Conservation (phyloP, 495 filamentous ascomycete species). For the Hypomontagnella submonticulosa region DNA sequence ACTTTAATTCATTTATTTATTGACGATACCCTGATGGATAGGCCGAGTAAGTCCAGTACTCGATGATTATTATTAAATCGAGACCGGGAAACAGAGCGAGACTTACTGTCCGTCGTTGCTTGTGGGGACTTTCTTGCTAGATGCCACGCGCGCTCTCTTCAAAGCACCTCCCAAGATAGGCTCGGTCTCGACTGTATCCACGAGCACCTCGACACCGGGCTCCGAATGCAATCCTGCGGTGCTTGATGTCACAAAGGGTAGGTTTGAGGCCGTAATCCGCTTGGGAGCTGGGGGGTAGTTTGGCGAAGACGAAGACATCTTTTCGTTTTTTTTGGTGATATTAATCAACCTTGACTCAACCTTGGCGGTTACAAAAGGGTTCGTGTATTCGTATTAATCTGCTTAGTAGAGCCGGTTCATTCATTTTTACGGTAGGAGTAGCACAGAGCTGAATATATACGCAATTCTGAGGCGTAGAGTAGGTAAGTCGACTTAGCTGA, state of each 20-base stretch:
- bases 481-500: no score
- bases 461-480: conserved; percentile 1
- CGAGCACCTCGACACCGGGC: conserved; percentile 38
- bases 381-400: not conserved
- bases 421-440: not conserved
- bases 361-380: not conserved
- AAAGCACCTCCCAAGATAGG: conserved; percentile 37
- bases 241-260: conserved; percentile 21
- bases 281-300: conserved; percentile 29
- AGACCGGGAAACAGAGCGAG: conserved; percentile 2
- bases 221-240: conserved; percentile 29
- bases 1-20: not conserved
- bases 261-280: conserved; percentile 42
- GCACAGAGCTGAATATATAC: conserved; percentile 26
- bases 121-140: conserved; percentile 38
- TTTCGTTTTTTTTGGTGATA: conserved; percentile 19
- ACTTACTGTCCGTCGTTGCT: conserved; percentile 46
- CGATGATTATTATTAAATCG: not conserved
- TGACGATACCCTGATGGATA: not conserved
- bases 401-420: not conserved
- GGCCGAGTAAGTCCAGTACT: not conserved
- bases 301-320: conserved; percentile 23
- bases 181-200: conserved; percentile 37
- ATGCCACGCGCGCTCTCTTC: conserved; percentile 40
- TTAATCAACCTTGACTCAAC: not conserved